Evolutionary conservation across 1,284 basidiomycete species (phyloP).

Genomic region (Apiotrichum sp.): DNA sequence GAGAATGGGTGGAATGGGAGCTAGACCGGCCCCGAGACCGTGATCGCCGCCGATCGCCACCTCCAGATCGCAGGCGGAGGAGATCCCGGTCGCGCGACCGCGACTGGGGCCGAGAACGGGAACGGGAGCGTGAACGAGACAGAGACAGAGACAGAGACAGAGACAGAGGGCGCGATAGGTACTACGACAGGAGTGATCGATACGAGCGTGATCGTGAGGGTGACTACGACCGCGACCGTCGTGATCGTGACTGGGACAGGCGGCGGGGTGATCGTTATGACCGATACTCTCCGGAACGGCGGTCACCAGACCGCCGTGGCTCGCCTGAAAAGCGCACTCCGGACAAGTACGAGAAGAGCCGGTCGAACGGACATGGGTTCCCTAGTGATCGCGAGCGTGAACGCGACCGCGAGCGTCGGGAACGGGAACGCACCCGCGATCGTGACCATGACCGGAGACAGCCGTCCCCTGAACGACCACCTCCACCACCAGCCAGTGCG

Average conservation of each 20-base stretch:
- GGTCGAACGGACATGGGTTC: conserved; percentile 1
- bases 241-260: background rate
- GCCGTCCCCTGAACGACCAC: background rate
- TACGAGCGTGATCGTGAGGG: conserved; percentile 3
- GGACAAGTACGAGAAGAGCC: background rate
- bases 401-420: too few species aligned
- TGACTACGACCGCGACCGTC: conserved; percentile 5
- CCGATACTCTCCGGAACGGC: background rate
- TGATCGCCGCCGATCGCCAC: background rate
- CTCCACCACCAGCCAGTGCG: background rate
- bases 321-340: conserved; percentile 2
- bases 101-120: background rate
- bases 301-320: conserved; percentile 1
- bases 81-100: conserved; percentile 9
- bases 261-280: background rate
- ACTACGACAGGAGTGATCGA: background rate
- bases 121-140: too few species aligned
- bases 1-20: background rate
- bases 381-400: background rate
- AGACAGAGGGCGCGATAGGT: background rate
- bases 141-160: too few species aligned
- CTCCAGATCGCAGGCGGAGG: conserved; percentile 3
- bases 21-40: background rate
- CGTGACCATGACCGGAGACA: too few species aligned
- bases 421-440: too few species aligned